Evolutionary conservation across 345 rosid genomes (phyloP).

Genomic region (Cardamine chenopodiifolia): DNA sequence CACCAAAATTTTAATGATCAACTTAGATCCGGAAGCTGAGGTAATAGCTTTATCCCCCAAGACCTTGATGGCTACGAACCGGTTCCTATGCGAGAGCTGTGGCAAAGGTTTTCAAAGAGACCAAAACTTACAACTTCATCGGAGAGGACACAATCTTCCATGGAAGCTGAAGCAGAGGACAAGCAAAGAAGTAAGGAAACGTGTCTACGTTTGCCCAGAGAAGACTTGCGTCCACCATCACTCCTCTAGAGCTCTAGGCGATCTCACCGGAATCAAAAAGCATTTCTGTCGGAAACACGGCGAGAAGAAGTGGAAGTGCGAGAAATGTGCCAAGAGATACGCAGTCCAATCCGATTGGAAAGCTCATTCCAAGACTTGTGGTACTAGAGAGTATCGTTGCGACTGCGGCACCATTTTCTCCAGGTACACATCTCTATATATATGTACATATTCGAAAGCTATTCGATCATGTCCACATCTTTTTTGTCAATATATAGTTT

Average conservation of each 20-base stretch:
- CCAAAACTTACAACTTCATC: constrained; percentile 92
- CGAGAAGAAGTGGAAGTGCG: constrained; percentile 98
- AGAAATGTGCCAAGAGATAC: constrained; percentile 88
- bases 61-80: constrained; percentile 96
- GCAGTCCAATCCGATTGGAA: constrained; percentile 98
- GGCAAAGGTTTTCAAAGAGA: constrained; percentile 98
- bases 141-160: constrained; percentile 96
- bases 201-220: constrained; percentile 98
- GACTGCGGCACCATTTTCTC: constrained; percentile 96
- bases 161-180: constrained; percentile 99
- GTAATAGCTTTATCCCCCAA: constrained; percentile 94
- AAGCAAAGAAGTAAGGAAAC: constrained; percentile 72
- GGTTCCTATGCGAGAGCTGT: constrained; percentile 91
- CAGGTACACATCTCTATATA: constrained; percentile 49
- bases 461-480: neutral
- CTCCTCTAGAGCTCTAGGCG: constrained; percentile 96
- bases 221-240: constrained; percentile 86
- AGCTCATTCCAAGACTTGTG: constrained; percentile 98
- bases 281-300: constrained; percentile 98
- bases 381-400: constrained; percentile 93
- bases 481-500: constrained; percentile 15
- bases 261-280: constrained; percentile 94
- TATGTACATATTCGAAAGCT: constrained; percentile 9
- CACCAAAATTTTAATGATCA: constrained; percentile 1
- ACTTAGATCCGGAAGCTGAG: constrained; percentile 95